A percentile compares a stretch with the other conserved stretches of the same genome.
phyloP scores from a whole-genome alignment of 1,284 basidiomycete species.

The Leccinum pseudoinsigne region DNA sequence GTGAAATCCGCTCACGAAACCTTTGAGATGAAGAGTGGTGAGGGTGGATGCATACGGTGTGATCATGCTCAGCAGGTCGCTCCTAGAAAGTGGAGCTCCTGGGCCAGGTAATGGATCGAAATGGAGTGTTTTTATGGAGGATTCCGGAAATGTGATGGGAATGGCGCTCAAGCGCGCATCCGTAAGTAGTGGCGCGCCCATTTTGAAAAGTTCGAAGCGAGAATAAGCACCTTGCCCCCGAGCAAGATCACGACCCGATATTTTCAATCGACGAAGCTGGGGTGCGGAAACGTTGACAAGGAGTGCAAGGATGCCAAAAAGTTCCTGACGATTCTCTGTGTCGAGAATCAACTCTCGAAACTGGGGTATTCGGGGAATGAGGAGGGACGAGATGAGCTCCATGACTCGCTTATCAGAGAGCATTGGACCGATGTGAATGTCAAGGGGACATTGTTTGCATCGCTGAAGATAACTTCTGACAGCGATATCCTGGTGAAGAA shows the following conservation, averaged over 20 bases:
- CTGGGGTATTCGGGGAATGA: conserved; percentile 32
- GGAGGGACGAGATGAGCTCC: conserved; percentile 29
- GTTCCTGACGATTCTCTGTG: conserved; percentile 33
- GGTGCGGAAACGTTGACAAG: conserved; percentile 28
- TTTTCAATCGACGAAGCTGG: conserved; percentile 29
- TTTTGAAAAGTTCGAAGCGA: conserved; percentile 30
- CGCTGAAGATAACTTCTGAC: conserved; percentile 28
- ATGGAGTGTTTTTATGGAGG: conserved; percentile 28
- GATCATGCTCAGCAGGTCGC: conserved; percentile 31
- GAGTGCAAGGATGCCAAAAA: conserved; percentile 25
- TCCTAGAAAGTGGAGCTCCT: conserved; percentile 28
- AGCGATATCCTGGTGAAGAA: conserved; percentile 32
- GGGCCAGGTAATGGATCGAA: conserved; percentile 33
- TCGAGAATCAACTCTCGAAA: conserved; percentile 34
- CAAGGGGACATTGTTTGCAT: conserved; percentile 34
- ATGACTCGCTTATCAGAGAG: conserved; percentile 27
- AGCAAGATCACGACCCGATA: conserved; percentile 28
- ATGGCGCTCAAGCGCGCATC: conserved; percentile 34
- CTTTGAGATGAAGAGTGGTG: conserved; percentile 33
- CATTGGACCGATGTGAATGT: conserved; percentile 30
- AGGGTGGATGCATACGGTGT: conserved; percentile 30
- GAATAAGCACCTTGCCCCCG: conserved; percentile 30
- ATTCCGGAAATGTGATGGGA: conserved; percentile 32
- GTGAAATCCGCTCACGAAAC: conserved; percentile 35
- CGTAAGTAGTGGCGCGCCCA: conserved; percentile 29